Evolutionary conservation across 805 yeast genomes (phyloP), one percentile per base, ranked within the genome.

Genomic region (Yamadazyma kitorensis): DNA sequence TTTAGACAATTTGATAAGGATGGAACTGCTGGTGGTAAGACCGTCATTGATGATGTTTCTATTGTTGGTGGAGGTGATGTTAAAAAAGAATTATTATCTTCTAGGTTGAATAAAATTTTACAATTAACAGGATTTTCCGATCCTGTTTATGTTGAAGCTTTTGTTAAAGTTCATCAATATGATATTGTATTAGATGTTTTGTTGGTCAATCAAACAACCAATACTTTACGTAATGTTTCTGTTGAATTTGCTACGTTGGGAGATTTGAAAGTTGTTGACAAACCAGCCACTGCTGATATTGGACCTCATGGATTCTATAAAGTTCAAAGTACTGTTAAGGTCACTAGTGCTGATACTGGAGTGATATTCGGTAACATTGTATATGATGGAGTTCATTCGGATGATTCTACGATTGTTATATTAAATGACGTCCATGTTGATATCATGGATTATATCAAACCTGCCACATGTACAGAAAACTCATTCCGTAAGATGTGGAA

Each of bases 291-390:
- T 11, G 87, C 83, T 25, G 93, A 91, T 55, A 76, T 93, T 41
- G 96, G 95, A 16, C 96, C 98, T n/a, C 96, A 89, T 63, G 96
- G 96, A 14, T 93, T 93, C 78, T 86, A 86, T 64, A 84, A 85
- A 43, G 73, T 86, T 22, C 89, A 86, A 49, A 79, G 89, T 29
- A 89, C 97, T 2, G 76, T 93, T 47, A 88, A 88, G 62, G 99
- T 93, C 28, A 83, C 96, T 0, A 85, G 96, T 27, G 97, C 98
- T 11, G 98, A 94, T 54, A 89, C 98, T 6, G 98, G 98, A 50
- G 96, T 91, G 35, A 86, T 93, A 33, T 93, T 93, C 57, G 99
- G 99, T 56, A 91, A 91, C 64, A 88, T 93, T 57, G 84, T 91
- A 10, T 93, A 91, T 57, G 98, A 89, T 59, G 98, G 98, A 37